Conservation (phyloP, 768 basidiomycete genomes). For the Pleurotus salmoneostramineus region DNA sequence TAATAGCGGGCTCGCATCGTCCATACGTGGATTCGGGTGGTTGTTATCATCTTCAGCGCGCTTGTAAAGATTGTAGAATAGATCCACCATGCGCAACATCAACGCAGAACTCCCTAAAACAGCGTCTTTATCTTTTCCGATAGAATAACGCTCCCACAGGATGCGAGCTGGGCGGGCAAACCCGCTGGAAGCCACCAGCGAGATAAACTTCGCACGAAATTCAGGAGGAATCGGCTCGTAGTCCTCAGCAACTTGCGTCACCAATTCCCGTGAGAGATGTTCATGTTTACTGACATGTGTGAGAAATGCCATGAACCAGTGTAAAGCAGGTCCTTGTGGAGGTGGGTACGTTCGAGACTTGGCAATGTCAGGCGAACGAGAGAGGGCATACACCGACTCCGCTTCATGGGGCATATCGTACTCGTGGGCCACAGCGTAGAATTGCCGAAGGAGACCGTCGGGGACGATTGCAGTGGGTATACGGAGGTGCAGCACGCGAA, state of each 20-base stretch:
- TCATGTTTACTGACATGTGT: constrained; percentile 29
- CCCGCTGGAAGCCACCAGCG: constrained; percentile 39
- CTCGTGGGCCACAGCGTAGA: constrained; percentile 37
- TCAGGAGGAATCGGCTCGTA: constrained; percentile 36
- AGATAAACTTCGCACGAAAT: constrained; percentile 48
- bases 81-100: constrained; percentile 47
- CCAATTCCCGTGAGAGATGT: constrained; percentile 46
- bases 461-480: constrained; percentile 29
- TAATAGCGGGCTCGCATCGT: background rate
- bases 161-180: constrained; percentile 42
- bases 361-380: constrained; percentile 28
- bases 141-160: constrained; percentile 56
- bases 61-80: constrained; percentile 29
- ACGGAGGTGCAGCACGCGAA: constrained; percentile 30
- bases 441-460: constrained; percentile 37
- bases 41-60: constrained; percentile 14
- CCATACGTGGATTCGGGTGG: background rate
- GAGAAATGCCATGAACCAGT: constrained; percentile 53
- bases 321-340: constrained; percentile 40
- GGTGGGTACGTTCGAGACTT: constrained; percentile 39
- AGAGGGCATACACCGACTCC: constrained; percentile 40
- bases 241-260: constrained; percentile 40
- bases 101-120: constrained; percentile 42
- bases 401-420: constrained; percentile 29
- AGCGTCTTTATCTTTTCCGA: constrained; percentile 31